Percentiles rank a stretch among this genome's conserved stretches.
These are phyloP conservation scores for Tilletia horrida DNA, from an alignment of 1,284 basidiomycete species.

Conservation along the genomic window DNA sequence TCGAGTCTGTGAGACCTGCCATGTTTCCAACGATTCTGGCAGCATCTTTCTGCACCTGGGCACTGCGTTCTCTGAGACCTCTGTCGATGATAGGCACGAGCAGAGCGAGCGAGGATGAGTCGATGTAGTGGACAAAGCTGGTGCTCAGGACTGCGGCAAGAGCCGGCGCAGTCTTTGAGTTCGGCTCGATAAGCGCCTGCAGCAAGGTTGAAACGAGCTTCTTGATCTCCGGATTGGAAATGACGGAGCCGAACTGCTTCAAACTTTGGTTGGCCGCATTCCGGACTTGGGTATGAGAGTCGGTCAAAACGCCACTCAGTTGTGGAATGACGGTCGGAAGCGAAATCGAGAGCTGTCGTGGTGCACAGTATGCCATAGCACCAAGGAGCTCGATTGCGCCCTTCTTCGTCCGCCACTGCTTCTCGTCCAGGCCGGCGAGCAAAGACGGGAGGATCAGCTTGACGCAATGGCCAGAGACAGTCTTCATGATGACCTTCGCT, in stretches of 20 bases:
- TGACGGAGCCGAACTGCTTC: slow-evolving; percentile 87
- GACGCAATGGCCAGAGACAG: slow-evolving; percentile 65
- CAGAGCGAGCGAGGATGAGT: slow-evolving; percentile 93
- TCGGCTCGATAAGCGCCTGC: slow-evolving; percentile 93
- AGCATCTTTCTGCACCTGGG: slow-evolving; percentile 91
- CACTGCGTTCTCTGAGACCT: slow-evolving; percentile 83
- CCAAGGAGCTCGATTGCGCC: slow-evolving; percentile 96
- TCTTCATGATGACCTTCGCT: slow-evolving; percentile 89
- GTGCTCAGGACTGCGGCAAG: slow-evolving; percentile 81
- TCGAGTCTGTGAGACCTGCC: slow-evolving; percentile 81
- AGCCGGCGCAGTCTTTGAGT: slow-evolving; percentile 77
- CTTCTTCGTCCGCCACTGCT: slow-evolving; percentile 98
- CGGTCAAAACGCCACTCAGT: slow-evolving; percentile 88
- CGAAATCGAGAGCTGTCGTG: slow-evolving; percentile 87
- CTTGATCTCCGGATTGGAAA: slow-evolving; percentile 71
- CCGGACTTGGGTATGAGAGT: slow-evolving; percentile 95
- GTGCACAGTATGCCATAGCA: slow-evolving; percentile 98
- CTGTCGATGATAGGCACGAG: slow-evolving; percentile 94
- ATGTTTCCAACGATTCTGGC: slow-evolving; percentile 96
- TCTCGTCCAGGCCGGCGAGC: slow-evolving; percentile 88
- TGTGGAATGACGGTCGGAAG: slow-evolving; percentile 94
- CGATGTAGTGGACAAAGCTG: slow-evolving; percentile 97
- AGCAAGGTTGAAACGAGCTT: slow-evolving; percentile 84
- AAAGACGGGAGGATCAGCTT: slow-evolving; percentile 90
- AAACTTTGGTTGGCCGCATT: slow-evolving; percentile 88